Evolutionary conservation across 306 rosid species (phyloP).

Genomic region (Trifolium repens): DNA sequence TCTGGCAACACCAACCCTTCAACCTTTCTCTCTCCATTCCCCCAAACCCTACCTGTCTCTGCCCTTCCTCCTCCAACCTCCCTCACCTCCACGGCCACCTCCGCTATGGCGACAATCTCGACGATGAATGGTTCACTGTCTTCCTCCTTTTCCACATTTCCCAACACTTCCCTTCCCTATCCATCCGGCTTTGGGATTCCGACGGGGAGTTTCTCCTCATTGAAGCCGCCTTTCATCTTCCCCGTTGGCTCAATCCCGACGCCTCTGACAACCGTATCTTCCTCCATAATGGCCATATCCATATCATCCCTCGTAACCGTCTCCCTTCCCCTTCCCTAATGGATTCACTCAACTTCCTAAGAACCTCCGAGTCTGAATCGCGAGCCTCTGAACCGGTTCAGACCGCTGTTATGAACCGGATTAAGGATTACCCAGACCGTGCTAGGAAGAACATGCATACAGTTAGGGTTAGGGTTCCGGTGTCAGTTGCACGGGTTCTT

Average conservation of each 20-base stretch:
- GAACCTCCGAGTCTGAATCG: slow-evolving; percentile 45
- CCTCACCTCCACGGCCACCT: slow-evolving; percentile 91
- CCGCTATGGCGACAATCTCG: slow-evolving; percentile 84
- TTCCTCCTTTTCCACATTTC: slow-evolving; percentile 85
- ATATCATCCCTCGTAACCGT: slow-evolving; percentile 58
- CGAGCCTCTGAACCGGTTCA: slow-evolving; percentile 70
- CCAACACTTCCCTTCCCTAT: slow-evolving; percentile 60
- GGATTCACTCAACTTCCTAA: slow-evolving; percentile 63
- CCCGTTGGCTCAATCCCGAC: slow-evolving; percentile 94
- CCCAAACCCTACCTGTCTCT: slow-evolving; percentile 59
- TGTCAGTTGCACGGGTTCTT: slow-evolving; percentile 67
- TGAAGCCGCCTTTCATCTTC: slow-evolving; percentile 92
- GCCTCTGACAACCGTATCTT: slow-evolving; percentile 73
- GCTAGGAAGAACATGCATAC: slow-evolving; percentile 63
- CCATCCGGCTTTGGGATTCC: slow-evolving; percentile 83
- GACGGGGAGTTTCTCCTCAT: slow-evolving; percentile 96
- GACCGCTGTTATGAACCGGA: slow-evolving; percentile 53
- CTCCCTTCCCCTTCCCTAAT: slow-evolving; percentile 55
- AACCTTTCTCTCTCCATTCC: slow-evolving; percentile 62
- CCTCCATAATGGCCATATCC: slow-evolving; percentile 64
- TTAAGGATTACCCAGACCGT: slow-evolving; percentile 70
- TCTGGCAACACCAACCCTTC: slow-evolving; percentile 95
- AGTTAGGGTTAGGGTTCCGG: slow-evolving; percentile 82
- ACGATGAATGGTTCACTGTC: slow-evolving; percentile 91
- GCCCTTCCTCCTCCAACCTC: slow-evolving; percentile 60